Conservation (phyloP, 2,329 filamentous ascomycete genomes). For the Ophiostoma angusticollis region DNA sequence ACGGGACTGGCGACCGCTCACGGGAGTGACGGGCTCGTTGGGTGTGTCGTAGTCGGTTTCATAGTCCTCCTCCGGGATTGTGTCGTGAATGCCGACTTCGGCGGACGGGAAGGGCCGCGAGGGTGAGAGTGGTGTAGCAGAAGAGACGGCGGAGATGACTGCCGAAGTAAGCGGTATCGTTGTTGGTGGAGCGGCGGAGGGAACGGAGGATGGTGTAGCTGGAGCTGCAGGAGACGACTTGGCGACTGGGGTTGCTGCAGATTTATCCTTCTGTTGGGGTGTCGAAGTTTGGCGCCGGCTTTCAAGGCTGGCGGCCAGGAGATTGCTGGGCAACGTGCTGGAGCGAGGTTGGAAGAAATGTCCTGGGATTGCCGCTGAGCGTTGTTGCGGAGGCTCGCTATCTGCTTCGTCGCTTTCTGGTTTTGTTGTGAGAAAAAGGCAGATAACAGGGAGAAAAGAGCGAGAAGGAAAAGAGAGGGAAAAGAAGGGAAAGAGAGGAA, state of each 20-base stretch:
- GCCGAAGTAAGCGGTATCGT: no score
- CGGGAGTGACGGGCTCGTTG: constrained; percentile 49
- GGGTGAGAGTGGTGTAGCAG: constrained; percentile 26
- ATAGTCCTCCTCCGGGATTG: constrained; percentile 45
- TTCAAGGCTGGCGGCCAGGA: no score
- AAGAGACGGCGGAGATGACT: neutral
- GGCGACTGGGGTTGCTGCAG: no score
- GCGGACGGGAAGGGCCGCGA: constrained; percentile 33
- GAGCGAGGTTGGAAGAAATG: no score
- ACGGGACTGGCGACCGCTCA: constrained; percentile 43
- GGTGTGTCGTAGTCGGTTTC: constrained; percentile 47
- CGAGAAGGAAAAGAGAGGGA: neutral
- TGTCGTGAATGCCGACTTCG: constrained; percentile 30
- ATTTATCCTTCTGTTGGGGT: no score
- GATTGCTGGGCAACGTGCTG: no score
- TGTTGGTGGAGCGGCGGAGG: constrained; percentile 3
- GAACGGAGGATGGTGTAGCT: neutral
- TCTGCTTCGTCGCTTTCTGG: constrained; percentile 12
- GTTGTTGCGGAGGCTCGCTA: constrained; percentile 8
- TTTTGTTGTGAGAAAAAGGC: neutral
- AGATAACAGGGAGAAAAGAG: neutral
- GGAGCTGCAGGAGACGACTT: no score
- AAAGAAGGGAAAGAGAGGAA: neutral
- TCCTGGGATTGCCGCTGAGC: neutral
- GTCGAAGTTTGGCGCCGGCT: no score